phyloP scores from a whole-genome alignment of 1,139 yeast species.

The Yarrowia galli region DNA sequence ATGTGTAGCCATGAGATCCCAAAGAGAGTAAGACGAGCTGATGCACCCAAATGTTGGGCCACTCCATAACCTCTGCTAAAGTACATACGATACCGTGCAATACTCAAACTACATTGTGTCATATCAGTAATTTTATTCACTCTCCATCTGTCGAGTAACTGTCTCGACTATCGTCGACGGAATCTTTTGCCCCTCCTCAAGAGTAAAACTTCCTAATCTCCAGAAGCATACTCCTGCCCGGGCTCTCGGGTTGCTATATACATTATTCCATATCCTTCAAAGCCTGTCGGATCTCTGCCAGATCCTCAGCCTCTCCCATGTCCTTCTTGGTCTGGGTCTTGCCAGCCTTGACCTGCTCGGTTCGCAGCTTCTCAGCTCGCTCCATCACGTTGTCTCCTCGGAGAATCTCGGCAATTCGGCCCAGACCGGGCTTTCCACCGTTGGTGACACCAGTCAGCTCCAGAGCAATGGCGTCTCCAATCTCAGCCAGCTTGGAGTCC shows the following conservation, averaged over 20 bases:
- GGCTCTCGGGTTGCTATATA: conserved; percentile 7
- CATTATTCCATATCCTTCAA: conserved; percentile 19
- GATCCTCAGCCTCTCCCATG: conserved; percentile 9
- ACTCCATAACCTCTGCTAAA: no score
- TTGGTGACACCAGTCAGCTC: conserved; percentile 35
- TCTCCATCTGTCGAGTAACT: no score
- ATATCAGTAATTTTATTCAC: conserved; percentile 1
- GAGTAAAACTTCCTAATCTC: neutral
- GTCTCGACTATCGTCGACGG: no score
- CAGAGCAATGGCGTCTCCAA: conserved; percentile 34
- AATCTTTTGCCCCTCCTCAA: neutral
- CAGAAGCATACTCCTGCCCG: no score
- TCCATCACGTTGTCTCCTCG: conserved; percentile 28
- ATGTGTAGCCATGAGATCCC: no score
- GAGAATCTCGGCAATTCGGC: conserved; percentile 32
- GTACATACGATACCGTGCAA: no score
- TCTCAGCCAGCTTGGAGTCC: conserved; percentile 9
- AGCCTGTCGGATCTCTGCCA: conserved; percentile 15
- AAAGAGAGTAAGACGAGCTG: no score
- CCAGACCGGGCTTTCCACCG: conserved; percentile 35
- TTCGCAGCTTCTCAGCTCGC: conserved; percentile 18
- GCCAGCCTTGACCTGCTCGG: neutral
- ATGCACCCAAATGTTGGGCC: no score
- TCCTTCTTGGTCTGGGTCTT: neutral
- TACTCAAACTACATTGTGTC: no score